A percentile compares a stretch with the other conserved stretches of the same genome.
These are phyloP conservation scores for Penicillium sp. DNA, from an alignment of 2,329 filamentous ascomycete genomes.

Conservation along the genomic window DNA sequence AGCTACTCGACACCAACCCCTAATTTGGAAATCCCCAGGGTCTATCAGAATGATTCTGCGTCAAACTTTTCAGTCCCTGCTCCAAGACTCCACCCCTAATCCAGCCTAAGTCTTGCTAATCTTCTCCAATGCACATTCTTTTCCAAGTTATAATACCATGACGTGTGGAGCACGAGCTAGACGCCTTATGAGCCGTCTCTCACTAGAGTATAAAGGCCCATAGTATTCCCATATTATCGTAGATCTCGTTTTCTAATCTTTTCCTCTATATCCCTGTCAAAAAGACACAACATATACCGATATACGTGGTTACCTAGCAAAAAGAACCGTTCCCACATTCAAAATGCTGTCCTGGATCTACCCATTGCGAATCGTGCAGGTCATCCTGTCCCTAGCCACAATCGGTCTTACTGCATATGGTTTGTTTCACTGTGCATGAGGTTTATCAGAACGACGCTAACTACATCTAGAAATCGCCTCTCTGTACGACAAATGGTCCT, in stretches of 20 bases:
- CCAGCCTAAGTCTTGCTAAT: neutral
- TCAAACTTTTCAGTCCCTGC: neutral
- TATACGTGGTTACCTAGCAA: neutral
- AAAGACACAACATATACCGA: neutral
- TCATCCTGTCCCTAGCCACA: slow-evolving; percentile 20
- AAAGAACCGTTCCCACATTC: neutral
- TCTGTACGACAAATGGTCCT: slow-evolving; percentile 23
- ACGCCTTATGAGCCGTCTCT: slow-evolving; percentile 2
- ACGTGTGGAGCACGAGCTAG: neutral
- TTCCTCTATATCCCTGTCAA: neutral
- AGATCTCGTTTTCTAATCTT: neutral
- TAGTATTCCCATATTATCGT: neutral
- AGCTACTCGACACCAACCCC: slow-evolving; percentile 2
- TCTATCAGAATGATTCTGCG: neutral
- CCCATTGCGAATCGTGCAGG: slow-evolving; percentile 24
- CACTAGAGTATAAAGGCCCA: slow-evolving; percentile 4
- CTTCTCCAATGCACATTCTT: neutral
- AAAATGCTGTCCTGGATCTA: slow-evolving; percentile 27
- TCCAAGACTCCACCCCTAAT: neutral
- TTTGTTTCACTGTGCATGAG: slow-evolving; percentile 4
- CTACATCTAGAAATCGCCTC: slow-evolving; percentile 19
- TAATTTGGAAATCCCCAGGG: slow-evolving; percentile 7
- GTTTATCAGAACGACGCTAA: neutral
- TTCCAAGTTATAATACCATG: neutral
- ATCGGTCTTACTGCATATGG: slow-evolving; percentile 26